phyloP scores from a whole-genome alignment of 2,329 filamentous ascomycete genomes.

The Penicillium nordicum region DNA sequence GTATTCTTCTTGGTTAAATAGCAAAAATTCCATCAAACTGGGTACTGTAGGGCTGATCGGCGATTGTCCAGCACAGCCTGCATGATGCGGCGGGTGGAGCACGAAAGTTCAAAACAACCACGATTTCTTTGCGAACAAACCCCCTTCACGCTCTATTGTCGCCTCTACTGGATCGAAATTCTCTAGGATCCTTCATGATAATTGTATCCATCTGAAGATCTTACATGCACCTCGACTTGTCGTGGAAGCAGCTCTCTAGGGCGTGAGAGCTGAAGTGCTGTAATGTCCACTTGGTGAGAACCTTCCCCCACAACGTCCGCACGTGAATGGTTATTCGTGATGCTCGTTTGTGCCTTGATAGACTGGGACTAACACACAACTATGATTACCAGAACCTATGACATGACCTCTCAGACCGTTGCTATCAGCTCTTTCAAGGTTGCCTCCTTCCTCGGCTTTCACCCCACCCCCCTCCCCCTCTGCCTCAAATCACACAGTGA shows the following conservation, averaged over 20 bases:
- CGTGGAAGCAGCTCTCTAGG: constrained; percentile 10
- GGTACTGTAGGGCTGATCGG: constrained; percentile 35
- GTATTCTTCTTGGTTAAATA: neutral
- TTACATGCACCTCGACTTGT: constrained; percentile 11
- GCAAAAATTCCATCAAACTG: neutral
- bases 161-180: neutral
- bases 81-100: constrained; percentile 37
- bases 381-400: constrained; percentile 21
- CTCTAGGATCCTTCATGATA: neutral
- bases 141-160: constrained; percentile 4
- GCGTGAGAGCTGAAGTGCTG: constrained; percentile 28
- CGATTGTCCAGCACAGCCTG: constrained; percentile 31
- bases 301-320: constrained; percentile 15
- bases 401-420: constrained; percentile 33
- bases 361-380: constrained; percentile 13
- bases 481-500: constrained; percentile 23
- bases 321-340: constrained; percentile 13
- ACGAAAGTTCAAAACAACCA: constrained; percentile 38
- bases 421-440: constrained; percentile 25
- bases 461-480: constrained; percentile 15
- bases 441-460: constrained; percentile 29
- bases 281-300: constrained; percentile 27
- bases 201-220: neutral
- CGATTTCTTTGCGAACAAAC: constrained; percentile 9
- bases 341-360: constrained; percentile 10